phyloP scores from a whole-genome alignment of 2,329 filamentous ascomycete genomes.

The Aspergillus udagawae region DNA sequence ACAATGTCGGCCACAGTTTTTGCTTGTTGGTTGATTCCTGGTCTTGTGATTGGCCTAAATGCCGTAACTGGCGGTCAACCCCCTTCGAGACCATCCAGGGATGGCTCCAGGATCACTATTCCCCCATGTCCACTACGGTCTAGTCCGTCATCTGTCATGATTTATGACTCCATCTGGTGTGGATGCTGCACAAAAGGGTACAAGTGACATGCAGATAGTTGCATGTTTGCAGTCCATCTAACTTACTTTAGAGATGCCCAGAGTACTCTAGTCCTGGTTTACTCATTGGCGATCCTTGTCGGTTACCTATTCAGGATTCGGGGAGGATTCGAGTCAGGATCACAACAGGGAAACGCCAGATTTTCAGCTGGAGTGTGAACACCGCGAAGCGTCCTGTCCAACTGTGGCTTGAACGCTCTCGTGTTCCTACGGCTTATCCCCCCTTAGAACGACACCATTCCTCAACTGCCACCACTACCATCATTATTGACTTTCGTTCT shows the following conservation, averaged over 20 bases:
- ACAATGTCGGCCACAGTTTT: conserved; percentile 2
- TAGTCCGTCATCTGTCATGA: not conserved
- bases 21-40: conserved; percentile 4
- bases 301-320: conserved; percentile 5
- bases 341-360: not conserved
- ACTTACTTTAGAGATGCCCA: not conserved
- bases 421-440: conserved; percentile 7
- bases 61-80: conserved; percentile 9
- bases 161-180: not conserved
- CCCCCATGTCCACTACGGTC: not conserved
- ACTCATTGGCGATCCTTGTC: not conserved
- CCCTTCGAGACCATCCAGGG: not conserved
- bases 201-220: not conserved
- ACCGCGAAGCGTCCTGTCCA: not conserved
- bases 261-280: not conserved
- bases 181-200: not conserved
- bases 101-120: not conserved
- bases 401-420: conserved; percentile 18
- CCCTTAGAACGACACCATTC: not conserved
- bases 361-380: not conserved
- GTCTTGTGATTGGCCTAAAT: conserved; percentile 7
- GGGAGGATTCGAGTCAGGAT: conserved; percentile 11
- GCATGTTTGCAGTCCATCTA: not conserved
- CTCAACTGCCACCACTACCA: not conserved
- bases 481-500: not conserved